phyloP scores from a whole-genome alignment of 148 eudicot genomes.

The Cornus controversa region DNA sequence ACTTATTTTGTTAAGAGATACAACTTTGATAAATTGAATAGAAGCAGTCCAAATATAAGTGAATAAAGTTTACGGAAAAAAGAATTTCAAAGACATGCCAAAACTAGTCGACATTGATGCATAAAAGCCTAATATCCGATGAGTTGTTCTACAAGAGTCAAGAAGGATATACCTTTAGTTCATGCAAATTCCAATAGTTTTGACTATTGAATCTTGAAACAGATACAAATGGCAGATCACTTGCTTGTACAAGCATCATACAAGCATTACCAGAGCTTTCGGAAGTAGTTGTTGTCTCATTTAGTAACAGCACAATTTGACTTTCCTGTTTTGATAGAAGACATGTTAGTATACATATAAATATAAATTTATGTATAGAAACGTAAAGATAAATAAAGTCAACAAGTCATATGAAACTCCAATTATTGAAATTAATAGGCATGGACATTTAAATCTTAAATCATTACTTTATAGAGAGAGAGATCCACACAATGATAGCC shows the following conservation, averaged over 20 bases:
- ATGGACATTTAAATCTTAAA: not conserved
- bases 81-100: no score
- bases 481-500: conserved; percentile 82
- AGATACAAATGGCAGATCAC: conserved; percentile 64
- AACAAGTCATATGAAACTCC: not conserved
- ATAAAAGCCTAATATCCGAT: not conserved
- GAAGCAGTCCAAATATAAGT: not conserved
- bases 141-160: not conserved
- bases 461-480: conserved; percentile 81
- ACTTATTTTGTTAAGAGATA: not conserved
- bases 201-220: conserved; percentile 34
- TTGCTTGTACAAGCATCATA: conserved; percentile 69
- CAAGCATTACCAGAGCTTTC: conserved; percentile 65
- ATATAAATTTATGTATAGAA: no score
- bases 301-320: conserved; percentile 77
- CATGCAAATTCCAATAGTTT: conserved; percentile 57
- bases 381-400: no score
- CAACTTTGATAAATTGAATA: not conserved
- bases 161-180: conserved; percentile 51
- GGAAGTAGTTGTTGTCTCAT: conserved; percentile 47
- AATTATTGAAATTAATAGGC: not conserved
- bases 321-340: conserved; percentile 55
- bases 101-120: not conserved
- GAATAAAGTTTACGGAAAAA: no score
- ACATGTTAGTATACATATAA: not conserved